Evolutionary conservation across 306 rosid genomes (phyloP).

Genomic region (Quercus agrifolia): DNA sequence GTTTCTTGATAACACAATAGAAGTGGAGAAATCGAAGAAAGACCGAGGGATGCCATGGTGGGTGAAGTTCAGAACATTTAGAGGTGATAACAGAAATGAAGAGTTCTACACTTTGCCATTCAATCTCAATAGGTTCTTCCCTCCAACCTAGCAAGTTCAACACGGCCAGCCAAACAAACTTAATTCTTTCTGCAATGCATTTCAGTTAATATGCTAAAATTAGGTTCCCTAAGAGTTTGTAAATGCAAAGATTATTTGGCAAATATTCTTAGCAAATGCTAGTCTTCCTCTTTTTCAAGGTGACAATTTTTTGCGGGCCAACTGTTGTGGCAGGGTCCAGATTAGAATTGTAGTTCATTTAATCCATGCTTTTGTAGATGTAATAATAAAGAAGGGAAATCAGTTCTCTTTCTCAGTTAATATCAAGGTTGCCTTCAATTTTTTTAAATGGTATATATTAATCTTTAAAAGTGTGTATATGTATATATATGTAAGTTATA

Average conservation of each 20-base stretch:
- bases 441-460: too few species aligned
- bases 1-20: conserved; percentile 87
- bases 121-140: conserved; percentile 92
- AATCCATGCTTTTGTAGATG: conserved; percentile 39
- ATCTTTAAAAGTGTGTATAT: too few species aligned
- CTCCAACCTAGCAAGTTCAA: conserved; percentile 54
- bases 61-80: conserved; percentile 86
- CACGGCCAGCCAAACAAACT: not conserved
- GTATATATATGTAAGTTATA: too few species aligned
- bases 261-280: not conserved
- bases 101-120: conserved; percentile 92
- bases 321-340: conserved; percentile 12
- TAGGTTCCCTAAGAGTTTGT: not conserved
- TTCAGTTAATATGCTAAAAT: not conserved
- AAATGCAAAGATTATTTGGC: not conserved
- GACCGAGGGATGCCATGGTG: conserved; percentile 99
- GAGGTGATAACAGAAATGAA: conserved; percentile 95
- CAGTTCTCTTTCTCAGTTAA: not conserved
- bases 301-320: conserved; percentile 25
- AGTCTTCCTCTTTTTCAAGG: not conserved
- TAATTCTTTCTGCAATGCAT: not conserved
- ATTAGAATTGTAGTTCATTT: conserved; percentile 27
- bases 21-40: conserved; percentile 81
- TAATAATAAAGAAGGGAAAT: conserved; percentile 14
- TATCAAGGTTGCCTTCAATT: too few species aligned